Conservation (phyloP, 2,329 filamentous ascomycete species). For the Fusarium sp. region DNA sequence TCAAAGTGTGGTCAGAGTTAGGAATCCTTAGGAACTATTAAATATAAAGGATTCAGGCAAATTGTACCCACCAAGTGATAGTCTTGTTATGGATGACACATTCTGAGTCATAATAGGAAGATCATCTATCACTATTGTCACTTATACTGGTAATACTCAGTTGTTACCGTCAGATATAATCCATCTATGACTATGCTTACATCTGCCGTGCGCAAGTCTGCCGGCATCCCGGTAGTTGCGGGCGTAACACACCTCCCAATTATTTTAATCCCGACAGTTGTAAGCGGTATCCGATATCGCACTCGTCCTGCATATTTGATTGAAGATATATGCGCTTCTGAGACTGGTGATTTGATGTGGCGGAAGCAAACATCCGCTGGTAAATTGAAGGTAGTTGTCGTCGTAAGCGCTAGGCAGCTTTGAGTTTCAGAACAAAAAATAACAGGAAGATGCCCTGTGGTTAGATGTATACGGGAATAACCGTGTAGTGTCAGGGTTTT, state of each 20-base stretch:
- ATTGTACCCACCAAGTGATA: neutral
- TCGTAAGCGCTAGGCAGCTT: neutral
- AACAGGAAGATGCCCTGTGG: no score
- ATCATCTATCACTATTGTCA: neutral
- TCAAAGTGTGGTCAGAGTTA: neutral
- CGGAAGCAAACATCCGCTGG: neutral
- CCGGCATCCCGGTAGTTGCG: neutral
- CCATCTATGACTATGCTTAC: neutral
- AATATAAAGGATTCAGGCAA: neutral
- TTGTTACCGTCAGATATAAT: neutral
- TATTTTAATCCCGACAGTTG: neutral
- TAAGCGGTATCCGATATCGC: neutral
- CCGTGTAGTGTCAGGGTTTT: neutral
- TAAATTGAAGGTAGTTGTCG: neutral
- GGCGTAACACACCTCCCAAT: neutral
- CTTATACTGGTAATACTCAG: neutral
- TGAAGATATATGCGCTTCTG: no score
- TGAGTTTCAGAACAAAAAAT: neutral
- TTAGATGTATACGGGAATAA: no score
- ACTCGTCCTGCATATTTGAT: neutral
- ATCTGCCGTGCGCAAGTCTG: neutral
- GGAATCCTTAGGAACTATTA: neutral
- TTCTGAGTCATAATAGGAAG: neutral
- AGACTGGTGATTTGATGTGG: neutral
- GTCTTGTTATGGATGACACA: neutral